Percentiles rank a stretch among this genome's conserved stretches.
Conservation (phyloP, 1,284 basidiomycete species). For the Tausonia pullulans region DNA sequence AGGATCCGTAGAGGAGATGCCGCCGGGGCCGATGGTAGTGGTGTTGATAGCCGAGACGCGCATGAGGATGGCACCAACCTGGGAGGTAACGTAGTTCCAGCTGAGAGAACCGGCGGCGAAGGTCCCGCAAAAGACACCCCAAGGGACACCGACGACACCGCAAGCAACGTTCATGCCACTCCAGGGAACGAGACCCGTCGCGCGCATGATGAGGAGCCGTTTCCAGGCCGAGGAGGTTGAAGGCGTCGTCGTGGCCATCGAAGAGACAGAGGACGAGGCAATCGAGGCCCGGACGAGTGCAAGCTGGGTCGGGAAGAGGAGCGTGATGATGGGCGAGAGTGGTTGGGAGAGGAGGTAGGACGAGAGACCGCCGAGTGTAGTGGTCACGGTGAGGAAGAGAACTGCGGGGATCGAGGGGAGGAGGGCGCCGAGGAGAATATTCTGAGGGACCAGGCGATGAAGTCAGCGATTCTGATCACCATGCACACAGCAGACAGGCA, state of each 20-base stretch:
- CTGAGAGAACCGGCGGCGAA: constrained; percentile 70
- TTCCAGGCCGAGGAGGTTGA: constrained; percentile 45
- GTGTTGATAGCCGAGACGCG: constrained; percentile 27
- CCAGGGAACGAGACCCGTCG: constrained; percentile 85
- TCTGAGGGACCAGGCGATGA: constrained; percentile 41
- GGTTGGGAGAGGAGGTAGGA: constrained; percentile 68
- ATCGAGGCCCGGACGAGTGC: constrained; percentile 46
- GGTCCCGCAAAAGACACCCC: constrained; percentile 66
- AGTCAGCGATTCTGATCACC: not conserved
- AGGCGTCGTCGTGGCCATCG: not conserved
- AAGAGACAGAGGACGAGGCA: constrained; percentile 19
- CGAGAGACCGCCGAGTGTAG: constrained; percentile 68
- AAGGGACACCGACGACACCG: constrained; percentile 76
- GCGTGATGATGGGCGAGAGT: constrained; percentile 67
- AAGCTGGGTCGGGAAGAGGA: constrained; percentile 67
- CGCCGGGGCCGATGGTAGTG: constrained; percentile 1
- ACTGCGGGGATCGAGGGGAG: constrained; percentile 71
- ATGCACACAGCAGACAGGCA: not conserved
- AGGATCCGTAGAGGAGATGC: not conserved
- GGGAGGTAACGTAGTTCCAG: constrained; percentile 40
- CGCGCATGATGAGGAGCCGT: constrained; percentile 66
- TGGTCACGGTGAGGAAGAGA: constrained; percentile 63
- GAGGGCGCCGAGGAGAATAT: constrained; percentile 76
- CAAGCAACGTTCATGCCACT: constrained; percentile 88
- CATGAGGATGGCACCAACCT: constrained; percentile 32